A percentile compares a stretch with the other conserved stretches of the same genome.
Conservation (phyloP, 371 early-diverging fungal species). For the Hamiltosporidium magnivora region DNA sequence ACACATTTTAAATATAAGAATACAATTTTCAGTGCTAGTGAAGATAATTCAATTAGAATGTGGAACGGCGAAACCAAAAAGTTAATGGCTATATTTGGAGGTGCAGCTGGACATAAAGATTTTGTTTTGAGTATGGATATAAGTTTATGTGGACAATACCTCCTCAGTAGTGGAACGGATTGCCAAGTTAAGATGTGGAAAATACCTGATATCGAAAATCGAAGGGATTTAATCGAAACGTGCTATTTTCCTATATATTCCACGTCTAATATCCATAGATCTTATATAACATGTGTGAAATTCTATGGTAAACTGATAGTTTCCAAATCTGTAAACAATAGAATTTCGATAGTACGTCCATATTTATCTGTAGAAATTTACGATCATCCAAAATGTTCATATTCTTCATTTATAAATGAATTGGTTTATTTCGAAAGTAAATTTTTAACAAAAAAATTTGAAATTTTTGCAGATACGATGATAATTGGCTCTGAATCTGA, state of each 20-base stretch:
- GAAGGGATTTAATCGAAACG: background rate
- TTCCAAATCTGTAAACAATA: slow-evolving; percentile 4
- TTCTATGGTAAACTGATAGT: slow-evolving; percentile 41
- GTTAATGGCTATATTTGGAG: slow-evolving; percentile 32
- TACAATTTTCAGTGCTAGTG: slow-evolving; percentile 25
- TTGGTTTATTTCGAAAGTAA: too few relatives aligned
- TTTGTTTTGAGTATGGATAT: slow-evolving; percentile 34
- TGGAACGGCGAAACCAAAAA: slow-evolving; percentile 23
- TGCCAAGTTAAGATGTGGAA: slow-evolving; percentile 41
- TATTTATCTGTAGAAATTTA: background rate
- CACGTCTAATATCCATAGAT: slow-evolving; percentile 15
- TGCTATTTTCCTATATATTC: slow-evolving; percentile 18
- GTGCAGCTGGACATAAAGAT: slow-evolving; percentile 37
- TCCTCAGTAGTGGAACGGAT: slow-evolving; percentile 36
- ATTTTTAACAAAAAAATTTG: too few relatives aligned
- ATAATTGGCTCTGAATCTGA: too few relatives aligned
- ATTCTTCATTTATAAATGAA: too few relatives aligned
- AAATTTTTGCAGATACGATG: too few relatives aligned
- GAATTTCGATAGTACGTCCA: slow-evolving; percentile 1
- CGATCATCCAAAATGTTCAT: too few relatives aligned
- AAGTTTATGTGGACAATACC: slow-evolving; percentile 11
- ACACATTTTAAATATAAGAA: slow-evolving; percentile 1
- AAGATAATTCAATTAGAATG: slow-evolving; percentile 40
- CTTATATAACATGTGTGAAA: slow-evolving; percentile 24
- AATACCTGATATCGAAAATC: slow-evolving; percentile 8